phyloP scores from a whole-genome alignment of 306 rosid genomes.

The Sesbania bispinosa region DNA sequence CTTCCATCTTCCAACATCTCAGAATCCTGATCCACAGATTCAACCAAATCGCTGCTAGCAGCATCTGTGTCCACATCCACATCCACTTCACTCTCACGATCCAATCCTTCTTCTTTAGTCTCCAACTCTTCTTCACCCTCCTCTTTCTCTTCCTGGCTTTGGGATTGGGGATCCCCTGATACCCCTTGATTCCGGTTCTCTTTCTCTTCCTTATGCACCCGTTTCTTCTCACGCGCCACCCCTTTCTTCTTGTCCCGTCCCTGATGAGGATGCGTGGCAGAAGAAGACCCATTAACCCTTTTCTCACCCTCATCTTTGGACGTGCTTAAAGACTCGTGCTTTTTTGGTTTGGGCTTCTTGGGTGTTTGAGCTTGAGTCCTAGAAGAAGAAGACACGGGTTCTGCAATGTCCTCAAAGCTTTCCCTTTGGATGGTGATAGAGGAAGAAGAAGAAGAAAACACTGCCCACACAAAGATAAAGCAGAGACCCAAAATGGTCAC shows the following conservation, averaged over 20 bases:
- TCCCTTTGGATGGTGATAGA: slow-evolving; percentile 66
- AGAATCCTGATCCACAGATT: slow-evolving; percentile 49
- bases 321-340: slow-evolving; percentile 17
- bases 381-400: slow-evolving; percentile 46
- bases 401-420: slow-evolving; percentile 80
- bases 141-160: slow-evolving; percentile 39
- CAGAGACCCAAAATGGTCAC: slow-evolving; percentile 75
- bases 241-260: slow-evolving; percentile 32
- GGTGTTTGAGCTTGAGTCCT: not conserved
- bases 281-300: slow-evolving; percentile 37
- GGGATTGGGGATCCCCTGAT: slow-evolving; percentile 28
- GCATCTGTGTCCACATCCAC: slow-evolving; percentile 19
- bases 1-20: slow-evolving; percentile 43
- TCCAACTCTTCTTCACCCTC: slow-evolving; percentile 48
- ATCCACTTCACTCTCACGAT: slow-evolving; percentile 34
- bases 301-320: slow-evolving; percentile 27
- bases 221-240: slow-evolving; percentile 36
- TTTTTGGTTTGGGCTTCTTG: slow-evolving; percentile 18
- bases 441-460: slow-evolving; percentile 67
- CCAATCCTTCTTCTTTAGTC: slow-evolving; percentile 41
- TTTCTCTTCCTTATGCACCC: slow-evolving; percentile 36
- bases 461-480: slow-evolving; percentile 75
- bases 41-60: slow-evolving; percentile 38
- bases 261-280: slow-evolving; percentile 27
- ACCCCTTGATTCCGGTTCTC: slow-evolving; percentile 28